Base-by-base conservation (phyloP, 768 basidiomycete genomes). In the Auriscalpium microsporum region DNA sequence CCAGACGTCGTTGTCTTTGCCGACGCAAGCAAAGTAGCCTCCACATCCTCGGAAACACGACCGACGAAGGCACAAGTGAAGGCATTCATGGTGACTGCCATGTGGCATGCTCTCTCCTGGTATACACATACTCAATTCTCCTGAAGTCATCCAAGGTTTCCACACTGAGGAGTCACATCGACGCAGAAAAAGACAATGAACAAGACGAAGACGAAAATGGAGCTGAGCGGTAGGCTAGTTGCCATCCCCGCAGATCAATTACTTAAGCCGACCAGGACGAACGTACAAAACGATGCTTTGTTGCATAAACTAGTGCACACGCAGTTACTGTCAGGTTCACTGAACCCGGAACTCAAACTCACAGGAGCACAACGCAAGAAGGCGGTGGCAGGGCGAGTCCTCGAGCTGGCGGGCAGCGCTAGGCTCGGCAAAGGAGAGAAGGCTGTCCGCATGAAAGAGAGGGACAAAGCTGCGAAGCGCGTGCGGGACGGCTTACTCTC, bases 281-380 rank as follows among this genome's bases (percentile, higher is more conserved):
- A 89, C 66, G 70, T 74, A 10, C 82, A 87, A 60, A 92, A 93
- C 52, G 90, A 93, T 64, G 84, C 82, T 1, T 68, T 86, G 23
- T 77, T 93, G 13, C 88, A 91, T 66, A 83, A 81, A 51, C 73
- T 93, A 6, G 78, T 93, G 14, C 90, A 93, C 65, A 91, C 90
- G 0, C 78, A 84, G 59, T 71, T 93, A 5, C 72, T 93, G 7
- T 86, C 90, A 9, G 88, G 86, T 10, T 88, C 87, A 6, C 68
- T 85, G 8, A 76, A 83, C 63, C 70, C 78, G 2, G 82, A 84
- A 4, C 72, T 89, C 16, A 66, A 83, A 55, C 63, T 87, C 53
- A 77, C 79, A 16, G 78, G 84, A 28, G 87, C 86, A 5, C 77
- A 88, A 60, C 80, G 81, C 35, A 79, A 79, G 42, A 90, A 84